Evolutionary conservation across 2,329 filamentous ascomycete genomes (phyloP).

Genomic region (Diaporthe sp.): DNA sequence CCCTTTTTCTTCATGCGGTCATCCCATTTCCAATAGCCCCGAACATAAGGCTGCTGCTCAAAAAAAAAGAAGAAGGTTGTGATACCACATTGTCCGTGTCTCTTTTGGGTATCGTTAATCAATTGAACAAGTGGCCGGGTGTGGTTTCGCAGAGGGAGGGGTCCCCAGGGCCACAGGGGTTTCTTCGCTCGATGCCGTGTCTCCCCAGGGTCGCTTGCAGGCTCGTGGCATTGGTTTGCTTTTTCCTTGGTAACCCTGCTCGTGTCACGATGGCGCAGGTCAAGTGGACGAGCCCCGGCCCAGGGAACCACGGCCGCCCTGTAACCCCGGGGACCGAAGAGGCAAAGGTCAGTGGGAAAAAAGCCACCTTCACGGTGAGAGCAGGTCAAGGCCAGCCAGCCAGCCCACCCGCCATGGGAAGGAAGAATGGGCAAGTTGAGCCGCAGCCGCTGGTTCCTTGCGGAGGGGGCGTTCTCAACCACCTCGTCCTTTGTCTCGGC

Average conservation of each 20-base stretch:
- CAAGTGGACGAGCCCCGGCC: constrained; percentile 34
- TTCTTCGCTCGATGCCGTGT: constrained; percentile 30
- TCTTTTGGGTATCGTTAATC: constrained; percentile 6
- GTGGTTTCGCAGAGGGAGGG: constrained; percentile 1
- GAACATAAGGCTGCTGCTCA: constrained; percentile 28
- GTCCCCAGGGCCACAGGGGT: not conserved
- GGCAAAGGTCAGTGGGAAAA: not conserved
- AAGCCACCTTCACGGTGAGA: constrained; percentile 25
- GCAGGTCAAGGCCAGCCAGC: not conserved
- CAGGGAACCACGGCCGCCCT: constrained; percentile 24
- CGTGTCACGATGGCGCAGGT: constrained; percentile 41
- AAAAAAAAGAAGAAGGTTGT: not conserved
- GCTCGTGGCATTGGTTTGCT: constrained; percentile 40
- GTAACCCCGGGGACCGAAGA: not conserved
- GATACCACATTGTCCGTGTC: not conserved
- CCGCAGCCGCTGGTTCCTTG: constrained; percentile 7
- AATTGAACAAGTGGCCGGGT: not conserved
- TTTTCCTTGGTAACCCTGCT: constrained; percentile 34
- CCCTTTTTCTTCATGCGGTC: not conserved
- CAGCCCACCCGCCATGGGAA: not conserved
- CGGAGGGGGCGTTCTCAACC: not conserved
- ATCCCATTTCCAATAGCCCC: constrained; percentile 26
- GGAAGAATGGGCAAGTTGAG: constrained; percentile 31
- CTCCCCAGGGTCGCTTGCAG: constrained; percentile 39
- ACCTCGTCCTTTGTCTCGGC: constrained; percentile 27